Conservation (phyloP, 1,139 yeast genomes). For the Wickerhamomyces sp. region DNA sequence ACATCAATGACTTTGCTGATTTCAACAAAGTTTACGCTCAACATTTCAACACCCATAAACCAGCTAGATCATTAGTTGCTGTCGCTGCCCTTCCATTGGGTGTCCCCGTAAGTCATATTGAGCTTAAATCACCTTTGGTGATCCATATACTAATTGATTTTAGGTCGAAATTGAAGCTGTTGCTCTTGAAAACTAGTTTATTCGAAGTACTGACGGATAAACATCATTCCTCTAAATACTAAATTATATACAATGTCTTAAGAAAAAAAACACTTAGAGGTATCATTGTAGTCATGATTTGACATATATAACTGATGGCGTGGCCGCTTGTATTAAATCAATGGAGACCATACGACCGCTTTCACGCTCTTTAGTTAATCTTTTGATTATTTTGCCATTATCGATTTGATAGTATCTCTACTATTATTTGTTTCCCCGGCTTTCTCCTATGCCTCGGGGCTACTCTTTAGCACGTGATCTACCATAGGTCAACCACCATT, state of each 20-base stretch:
- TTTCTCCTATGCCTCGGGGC: no score
- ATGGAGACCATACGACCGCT: no score
- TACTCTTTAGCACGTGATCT: background rate
- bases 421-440: no score
- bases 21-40: slow-evolving; percentile 81
- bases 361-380: no score
- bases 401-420: no score
- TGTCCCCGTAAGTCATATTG: slow-evolving; percentile 50
- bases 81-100: slow-evolving; percentile 84
- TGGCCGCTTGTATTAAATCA: no score
- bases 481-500: background rate
- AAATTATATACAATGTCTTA: no score
- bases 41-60: slow-evolving; percentile 77
- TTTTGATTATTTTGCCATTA: no score
- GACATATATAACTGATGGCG: no score
- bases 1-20: slow-evolving; percentile 75
- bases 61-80: slow-evolving; percentile 95
- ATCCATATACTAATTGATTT: background rate
- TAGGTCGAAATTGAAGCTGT: slow-evolving; percentile 60
- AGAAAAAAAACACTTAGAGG: no score
- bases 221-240: background rate
- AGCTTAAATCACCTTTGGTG: no score
- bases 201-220: background rate
- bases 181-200: slow-evolving; percentile 35
- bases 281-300: no score